Percentiles rank a stretch among this genome's conserved stretches.
phyloP scores from a whole-genome alignment of 345 rosid genomes.

The Diplotaxis tenuifolia region DNA sequence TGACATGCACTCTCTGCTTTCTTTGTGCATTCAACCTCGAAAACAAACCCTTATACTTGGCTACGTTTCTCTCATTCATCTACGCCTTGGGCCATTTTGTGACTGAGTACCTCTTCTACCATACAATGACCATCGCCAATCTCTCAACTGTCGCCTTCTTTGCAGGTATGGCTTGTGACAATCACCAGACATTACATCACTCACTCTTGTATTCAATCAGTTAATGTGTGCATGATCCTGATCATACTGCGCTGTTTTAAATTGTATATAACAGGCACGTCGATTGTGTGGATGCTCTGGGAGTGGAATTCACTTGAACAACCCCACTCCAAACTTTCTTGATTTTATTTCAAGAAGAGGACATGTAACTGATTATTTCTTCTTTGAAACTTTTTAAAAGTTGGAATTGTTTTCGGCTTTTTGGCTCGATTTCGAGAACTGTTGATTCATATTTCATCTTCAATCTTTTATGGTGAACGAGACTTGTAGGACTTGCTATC shows the following conservation, averaged over 20 bases:
- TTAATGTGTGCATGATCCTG: slow-evolving; percentile 18
- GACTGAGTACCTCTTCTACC: slow-evolving; percentile 72
- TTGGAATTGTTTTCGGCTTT: neutral
- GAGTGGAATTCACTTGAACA: slow-evolving; percentile 68
- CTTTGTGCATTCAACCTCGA: slow-evolving; percentile 90
- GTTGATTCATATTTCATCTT: neutral
- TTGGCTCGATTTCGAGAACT: neutral
- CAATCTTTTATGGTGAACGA: neutral
- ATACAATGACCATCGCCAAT: slow-evolving; percentile 74
- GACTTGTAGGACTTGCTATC: neutral
- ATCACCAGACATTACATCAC: slow-evolving; percentile 2
- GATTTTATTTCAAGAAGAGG: slow-evolving; percentile 3
- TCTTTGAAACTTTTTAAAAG: neutral
- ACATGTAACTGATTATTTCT: neutral
- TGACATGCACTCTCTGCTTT: slow-evolving; percentile 91
- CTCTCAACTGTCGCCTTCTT: slow-evolving; percentile 74
- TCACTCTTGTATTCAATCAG: slow-evolving; percentile 8
- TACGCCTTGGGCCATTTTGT: slow-evolving; percentile 86
- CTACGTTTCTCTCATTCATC: slow-evolving; percentile 79
- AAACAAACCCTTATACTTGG: slow-evolving; percentile 71
- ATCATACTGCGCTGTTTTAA: neutral
- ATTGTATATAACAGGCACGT: slow-evolving; percentile 50
- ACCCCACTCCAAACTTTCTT: slow-evolving; percentile 35
- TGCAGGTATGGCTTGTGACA: slow-evolving; percentile 56
- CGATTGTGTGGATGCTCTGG: slow-evolving; percentile 84